phyloP scores from a whole-genome alignment of 768 basidiomycete genomes.

The Pulveroboletus sp. region DNA sequence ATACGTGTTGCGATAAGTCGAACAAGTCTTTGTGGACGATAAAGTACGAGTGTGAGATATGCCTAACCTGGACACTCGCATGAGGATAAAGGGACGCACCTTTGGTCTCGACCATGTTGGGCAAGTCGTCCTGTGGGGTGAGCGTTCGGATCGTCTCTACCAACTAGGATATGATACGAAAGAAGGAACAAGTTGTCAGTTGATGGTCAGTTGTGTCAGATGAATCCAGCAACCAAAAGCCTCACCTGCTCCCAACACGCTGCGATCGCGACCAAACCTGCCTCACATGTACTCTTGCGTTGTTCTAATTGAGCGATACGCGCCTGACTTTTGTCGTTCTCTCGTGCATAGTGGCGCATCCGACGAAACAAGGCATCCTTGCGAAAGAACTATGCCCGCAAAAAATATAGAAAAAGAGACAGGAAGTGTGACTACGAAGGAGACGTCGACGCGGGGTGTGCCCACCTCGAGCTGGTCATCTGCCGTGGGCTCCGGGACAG shows the following conservation, averaged over 20 bases:
- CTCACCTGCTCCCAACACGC: slow-evolving; percentile 78
- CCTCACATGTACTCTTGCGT: slow-evolving; percentile 62
- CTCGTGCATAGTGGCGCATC: slow-evolving; percentile 78
- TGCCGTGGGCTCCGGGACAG: slow-evolving; percentile 42
- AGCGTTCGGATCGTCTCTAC: slow-evolving; percentile 62
- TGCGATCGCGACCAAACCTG: slow-evolving; percentile 66
- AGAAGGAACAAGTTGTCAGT: background rate
- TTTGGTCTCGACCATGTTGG: slow-evolving; percentile 38
- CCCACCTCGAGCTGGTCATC: slow-evolving; percentile 63
- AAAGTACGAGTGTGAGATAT: background rate
- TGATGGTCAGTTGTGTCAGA: background rate
- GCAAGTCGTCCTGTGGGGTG: slow-evolving; percentile 47
- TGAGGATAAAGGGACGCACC: slow-evolving; percentile 25
- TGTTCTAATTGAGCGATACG: slow-evolving; percentile 62
- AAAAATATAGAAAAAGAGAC: background rate
- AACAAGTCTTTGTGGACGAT: slow-evolving; percentile 24
- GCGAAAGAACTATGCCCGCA: slow-evolving; percentile 57
- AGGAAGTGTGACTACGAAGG: slow-evolving; percentile 21
- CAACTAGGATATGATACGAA: slow-evolving; percentile 39
- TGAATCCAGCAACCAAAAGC: background rate
- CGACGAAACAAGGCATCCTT: slow-evolving; percentile 83
- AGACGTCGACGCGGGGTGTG: slow-evolving; percentile 19
- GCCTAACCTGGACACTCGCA: background rate
- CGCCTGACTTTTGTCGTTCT: slow-evolving; percentile 59
- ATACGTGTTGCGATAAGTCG: slow-evolving; percentile 31